These are phyloP conservation scores for Starmerella lactis-condensi DNA, from an alignment of 805 yeast species.

Conservation along the genomic window DNA sequence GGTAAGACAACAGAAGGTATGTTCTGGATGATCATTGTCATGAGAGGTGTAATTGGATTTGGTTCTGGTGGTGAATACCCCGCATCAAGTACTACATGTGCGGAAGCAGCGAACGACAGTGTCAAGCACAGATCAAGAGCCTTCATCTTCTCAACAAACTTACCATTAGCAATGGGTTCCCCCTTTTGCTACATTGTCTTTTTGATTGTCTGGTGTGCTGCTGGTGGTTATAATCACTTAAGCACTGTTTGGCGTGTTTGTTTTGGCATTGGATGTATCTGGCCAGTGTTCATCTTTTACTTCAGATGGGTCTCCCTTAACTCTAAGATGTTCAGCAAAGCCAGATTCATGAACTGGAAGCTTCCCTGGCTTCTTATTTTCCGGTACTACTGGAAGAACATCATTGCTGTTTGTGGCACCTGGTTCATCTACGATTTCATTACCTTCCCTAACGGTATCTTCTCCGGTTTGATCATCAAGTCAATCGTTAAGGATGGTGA, in stretches of 20 bases:
- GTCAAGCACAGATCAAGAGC: conserved; percentile 42
- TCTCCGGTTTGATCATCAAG: conserved; percentile 42
- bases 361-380: conserved; percentile 38
- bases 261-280: conserved; percentile 55
- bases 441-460: conserved; percentile 61
- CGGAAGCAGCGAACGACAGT: conserved; percentile 53
- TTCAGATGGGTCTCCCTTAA: conserved; percentile 55
- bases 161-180: conserved; percentile 57
- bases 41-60: conserved; percentile 56
- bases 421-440: conserved; percentile 74
- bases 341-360: conserved; percentile 40
- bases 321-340: conserved; percentile 41
- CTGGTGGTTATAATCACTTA: conserved; percentile 25
- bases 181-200: conserved; percentile 52
- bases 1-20: conserved; percentile 39
- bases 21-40: conserved; percentile 57
- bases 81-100: conserved; percentile 45
- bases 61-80: conserved; percentile 68
- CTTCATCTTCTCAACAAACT: conserved; percentile 47
- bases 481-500: conserved; percentile 26
- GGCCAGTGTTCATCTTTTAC: conserved; percentile 56
- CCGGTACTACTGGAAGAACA: conserved; percentile 48
- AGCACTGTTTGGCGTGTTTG: conserved; percentile 50
- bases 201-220: conserved; percentile 44
- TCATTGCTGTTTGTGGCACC: conserved; percentile 52